Base-by-base conservation (phyloP, 1,139 yeast genomes). In the Suhomyces wounanorum region DNA sequence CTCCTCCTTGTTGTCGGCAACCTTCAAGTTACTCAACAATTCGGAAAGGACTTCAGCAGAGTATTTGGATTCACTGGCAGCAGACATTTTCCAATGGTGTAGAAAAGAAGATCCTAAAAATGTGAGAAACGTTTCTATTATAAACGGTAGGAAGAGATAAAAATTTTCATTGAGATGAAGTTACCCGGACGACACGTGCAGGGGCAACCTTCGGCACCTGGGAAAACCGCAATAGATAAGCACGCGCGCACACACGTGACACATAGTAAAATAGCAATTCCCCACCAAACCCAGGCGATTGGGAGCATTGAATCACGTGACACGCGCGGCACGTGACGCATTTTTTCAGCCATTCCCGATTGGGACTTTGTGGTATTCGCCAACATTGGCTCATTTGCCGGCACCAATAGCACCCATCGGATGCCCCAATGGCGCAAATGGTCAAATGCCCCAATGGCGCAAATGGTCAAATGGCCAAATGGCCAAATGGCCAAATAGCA, bases 11-110 rank as follows among this genome's bases (percentile, higher is more conserved):
- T 85, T 87, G 67, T 90, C 97, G 67, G 98, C 96, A 73, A 94
- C 89, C 74, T 94, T 79, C 72, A 94, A 84, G 82, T 90, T 89
- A 78, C 87, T 82, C 80, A 94, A 89, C 72, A 94, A 88, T 81
- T 94, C 97, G 74, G 87, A 82, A 77, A 94, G 88, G 75, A 92
- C 96, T 79, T 91, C 84, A 68, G 81, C 75, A 58, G 85, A 81
- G 79, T 82, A 81, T 71, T 79, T 79, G 54, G 84, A 77, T 78
- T 82, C 85, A 70, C 81, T 77, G 70, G 82, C 80, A 71, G 84
- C 84, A 74, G 84, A 78, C 84, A 81, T 79, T 63, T 59, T 70
- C 69, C 72, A 62, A 61, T 64, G 69, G 64, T 64, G 63, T 49
- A 43, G 49, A 50, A 50, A 50, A 55, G 47, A 40, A 43, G 40